These are phyloP conservation scores for Solanum chiquidenum DNA, from an alignment of 257 asterid genomes.

Conservation along the genomic window DNA sequence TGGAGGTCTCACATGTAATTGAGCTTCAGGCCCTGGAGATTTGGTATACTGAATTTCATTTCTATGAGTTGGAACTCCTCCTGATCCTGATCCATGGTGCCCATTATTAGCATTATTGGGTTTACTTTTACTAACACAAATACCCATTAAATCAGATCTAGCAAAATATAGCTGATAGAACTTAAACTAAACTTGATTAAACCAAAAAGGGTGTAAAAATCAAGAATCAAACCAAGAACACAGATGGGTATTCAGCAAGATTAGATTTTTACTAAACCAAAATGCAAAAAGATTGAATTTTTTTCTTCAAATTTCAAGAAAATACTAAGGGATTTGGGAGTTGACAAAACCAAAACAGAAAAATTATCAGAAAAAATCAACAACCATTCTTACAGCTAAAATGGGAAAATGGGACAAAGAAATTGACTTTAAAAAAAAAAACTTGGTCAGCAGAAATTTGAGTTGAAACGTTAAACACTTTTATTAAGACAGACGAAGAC, in stretches of 20 bases:
- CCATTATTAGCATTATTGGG: conserved; percentile 7
- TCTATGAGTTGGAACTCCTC: conserved; percentile 13
- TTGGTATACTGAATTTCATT: conserved; percentile 35
- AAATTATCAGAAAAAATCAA: not conserved
- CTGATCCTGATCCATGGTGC: conserved; percentile 7
- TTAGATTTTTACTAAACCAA: not conserved
- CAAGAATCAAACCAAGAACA: not conserved
- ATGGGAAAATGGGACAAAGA: not conserved
- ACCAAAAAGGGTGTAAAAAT: not conserved
- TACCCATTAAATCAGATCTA: conserved; percentile 21
- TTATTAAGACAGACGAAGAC: not conserved
- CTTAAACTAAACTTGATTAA: not conserved
- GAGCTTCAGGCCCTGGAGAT: conserved; percentile 49
- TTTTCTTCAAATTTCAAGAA: not conserved
- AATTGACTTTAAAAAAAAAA: not conserved
- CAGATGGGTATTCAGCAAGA: not conserved
- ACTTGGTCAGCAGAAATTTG: not conserved
- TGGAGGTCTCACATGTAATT: conserved; percentile 17
- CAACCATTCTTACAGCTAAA: not conserved
- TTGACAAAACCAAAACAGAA: not conserved
- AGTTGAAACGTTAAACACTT: not conserved
- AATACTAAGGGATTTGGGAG: not conserved
- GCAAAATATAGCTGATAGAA: not conserved
- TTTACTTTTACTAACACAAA: conserved; percentile 31
- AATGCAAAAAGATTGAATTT: not conserved